Evolutionary conservation across 306 rosid species (phyloP).

Genomic region (Trifolium subterraneum): DNA sequence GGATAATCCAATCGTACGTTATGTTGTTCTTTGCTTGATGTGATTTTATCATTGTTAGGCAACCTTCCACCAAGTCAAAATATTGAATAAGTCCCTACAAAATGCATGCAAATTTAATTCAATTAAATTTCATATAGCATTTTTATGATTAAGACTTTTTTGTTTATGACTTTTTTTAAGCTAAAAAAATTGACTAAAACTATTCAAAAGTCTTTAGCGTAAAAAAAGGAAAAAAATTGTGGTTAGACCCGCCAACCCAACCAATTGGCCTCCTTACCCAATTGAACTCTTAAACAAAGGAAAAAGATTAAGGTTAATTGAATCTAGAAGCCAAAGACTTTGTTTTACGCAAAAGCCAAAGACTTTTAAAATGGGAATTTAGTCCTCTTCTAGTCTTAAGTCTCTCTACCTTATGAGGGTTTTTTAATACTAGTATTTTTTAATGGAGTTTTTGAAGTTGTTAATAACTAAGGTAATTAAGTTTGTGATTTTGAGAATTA

Average conservation of each 20-base stretch:
- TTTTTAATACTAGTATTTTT: too few relatives aligned
- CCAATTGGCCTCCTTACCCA: not conserved
- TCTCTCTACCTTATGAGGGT: too few relatives aligned
- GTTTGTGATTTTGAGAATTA: too few relatives aligned
- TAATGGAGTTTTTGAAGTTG: too few relatives aligned
- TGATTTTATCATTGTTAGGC: slow-evolving; percentile 60
- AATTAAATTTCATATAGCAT: not conserved
- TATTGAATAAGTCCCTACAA: slow-evolving; percentile 84
- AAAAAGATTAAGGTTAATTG: not conserved
- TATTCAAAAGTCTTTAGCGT: not conserved
- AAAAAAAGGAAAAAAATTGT: not conserved
- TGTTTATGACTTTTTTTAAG: not conserved
- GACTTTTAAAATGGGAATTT: not conserved
- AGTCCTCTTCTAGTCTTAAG: too few relatives aligned
- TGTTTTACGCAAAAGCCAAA: too few relatives aligned
- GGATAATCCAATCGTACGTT: slow-evolving; percentile 81
- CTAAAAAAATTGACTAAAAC: not conserved
- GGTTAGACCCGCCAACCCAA: not conserved
- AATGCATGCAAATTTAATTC: not conserved
- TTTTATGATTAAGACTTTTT: not conserved
- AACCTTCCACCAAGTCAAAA: slow-evolving; percentile 84
- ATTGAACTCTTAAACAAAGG: not conserved
- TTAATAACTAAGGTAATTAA: too few relatives aligned
- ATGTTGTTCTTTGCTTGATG: slow-evolving; percentile 60
- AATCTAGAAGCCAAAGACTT: not conserved